Conservation (phyloP, 140 eudicot genomes). For the Oenanthe javanica region DNA sequence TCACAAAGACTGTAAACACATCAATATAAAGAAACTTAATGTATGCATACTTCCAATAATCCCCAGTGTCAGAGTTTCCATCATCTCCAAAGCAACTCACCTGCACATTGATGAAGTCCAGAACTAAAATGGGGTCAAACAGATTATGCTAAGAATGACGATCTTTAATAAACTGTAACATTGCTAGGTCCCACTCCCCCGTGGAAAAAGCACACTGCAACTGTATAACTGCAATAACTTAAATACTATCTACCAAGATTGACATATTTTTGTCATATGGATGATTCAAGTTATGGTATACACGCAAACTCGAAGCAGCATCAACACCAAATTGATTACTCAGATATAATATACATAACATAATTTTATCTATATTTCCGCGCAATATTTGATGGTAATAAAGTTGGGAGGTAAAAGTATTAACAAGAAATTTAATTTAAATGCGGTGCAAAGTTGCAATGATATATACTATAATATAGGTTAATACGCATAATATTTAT, state of each 20-base stretch:
- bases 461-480: neutral
- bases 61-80: conserved; percentile 82
- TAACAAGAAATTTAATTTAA: neutral
- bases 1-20: neutral
- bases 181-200: neutral
- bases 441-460: neutral
- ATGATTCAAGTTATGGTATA: neutral
- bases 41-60: conserved; percentile 74
- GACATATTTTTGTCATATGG: neutral
- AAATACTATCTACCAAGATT: neutral
- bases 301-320: neutral
- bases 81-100: conserved; percentile 97
- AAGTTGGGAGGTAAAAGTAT: neutral
- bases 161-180: conserved; percentile 3
- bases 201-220: neutral
- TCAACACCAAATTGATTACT: neutral
- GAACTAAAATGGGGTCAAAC: neutral
- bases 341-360: neutral
- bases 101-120: conserved; percentile 30
- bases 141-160: neutral
- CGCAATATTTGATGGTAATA: neutral
- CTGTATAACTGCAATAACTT: neutral
- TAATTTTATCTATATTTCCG: neutral
- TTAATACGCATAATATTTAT: no score
- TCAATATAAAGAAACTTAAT: neutral